These are phyloP conservation scores for Cinchona pubescens DNA, from an alignment of 257 asterid species.

Conservation along the genomic window DNA sequence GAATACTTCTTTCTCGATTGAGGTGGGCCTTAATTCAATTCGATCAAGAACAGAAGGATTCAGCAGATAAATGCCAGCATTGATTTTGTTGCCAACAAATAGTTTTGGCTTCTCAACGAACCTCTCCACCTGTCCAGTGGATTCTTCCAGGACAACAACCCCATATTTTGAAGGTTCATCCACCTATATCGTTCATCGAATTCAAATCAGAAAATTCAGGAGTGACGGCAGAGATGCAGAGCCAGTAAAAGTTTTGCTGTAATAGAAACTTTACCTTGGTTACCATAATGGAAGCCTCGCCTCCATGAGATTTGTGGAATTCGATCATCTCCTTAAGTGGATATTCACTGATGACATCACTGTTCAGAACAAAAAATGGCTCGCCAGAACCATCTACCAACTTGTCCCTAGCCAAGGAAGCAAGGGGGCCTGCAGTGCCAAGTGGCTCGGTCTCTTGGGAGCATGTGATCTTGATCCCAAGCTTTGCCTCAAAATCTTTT, in stretches of 20 bases:
- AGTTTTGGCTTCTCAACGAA: slow-evolving; percentile 93
- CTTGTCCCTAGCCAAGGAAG: slow-evolving; percentile 94
- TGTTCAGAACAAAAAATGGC: slow-evolving; percentile 92
- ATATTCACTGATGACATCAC: slow-evolving; percentile 93
- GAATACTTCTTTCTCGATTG: slow-evolving; percentile 86
- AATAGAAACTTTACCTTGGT: slow-evolving; percentile 45
- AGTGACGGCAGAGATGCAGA: neutral
- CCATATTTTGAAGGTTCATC: slow-evolving; percentile 94
- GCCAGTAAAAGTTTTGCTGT: slow-evolving; percentile 1
- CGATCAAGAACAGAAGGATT: slow-evolving; percentile 76
- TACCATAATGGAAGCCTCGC: slow-evolving; percentile 95
- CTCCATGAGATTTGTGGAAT: slow-evolving; percentile 95
- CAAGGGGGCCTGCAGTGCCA: slow-evolving; percentile 98
- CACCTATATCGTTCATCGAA: slow-evolving; percentile 47
- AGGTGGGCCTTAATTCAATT: slow-evolving; percentile 73
- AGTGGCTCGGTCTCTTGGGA: slow-evolving; percentile 98
- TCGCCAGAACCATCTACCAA: slow-evolving; percentile 76
- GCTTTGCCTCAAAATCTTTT: slow-evolving; percentile 89
- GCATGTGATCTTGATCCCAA: slow-evolving; percentile 86
- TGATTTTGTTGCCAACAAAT: slow-evolving; percentile 87
- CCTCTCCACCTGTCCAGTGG: slow-evolving; percentile 73
- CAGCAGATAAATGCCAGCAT: slow-evolving; percentile 82
- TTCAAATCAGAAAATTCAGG: slow-evolving; percentile 6
- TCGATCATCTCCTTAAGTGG: slow-evolving; percentile 80
- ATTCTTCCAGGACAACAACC: slow-evolving; percentile 76